These are phyloP conservation scores for Onygena corvina DNA, from an alignment of 2,329 filamentous ascomycete species.

Conservation along the genomic window DNA sequence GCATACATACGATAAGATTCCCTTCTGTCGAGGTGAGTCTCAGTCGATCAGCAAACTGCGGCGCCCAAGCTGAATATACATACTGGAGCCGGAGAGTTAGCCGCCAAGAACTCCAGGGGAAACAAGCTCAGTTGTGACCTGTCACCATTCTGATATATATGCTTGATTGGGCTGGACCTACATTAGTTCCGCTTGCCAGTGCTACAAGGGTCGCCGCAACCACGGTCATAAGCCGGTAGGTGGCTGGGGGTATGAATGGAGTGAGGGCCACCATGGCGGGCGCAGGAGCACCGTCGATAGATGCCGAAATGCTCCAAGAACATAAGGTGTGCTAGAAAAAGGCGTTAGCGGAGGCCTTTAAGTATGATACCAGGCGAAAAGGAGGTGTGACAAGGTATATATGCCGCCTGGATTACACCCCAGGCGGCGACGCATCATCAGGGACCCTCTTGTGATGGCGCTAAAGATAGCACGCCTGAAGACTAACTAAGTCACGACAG, in stretches of 20 bases:
- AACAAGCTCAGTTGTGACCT: constrained; percentile 9
- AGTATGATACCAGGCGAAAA: neutral
- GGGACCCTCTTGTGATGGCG: constrained; percentile 1
- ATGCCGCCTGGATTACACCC: neutral
- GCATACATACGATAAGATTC: constrained; percentile 64
- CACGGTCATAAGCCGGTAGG: constrained; percentile 65
- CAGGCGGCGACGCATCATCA: neutral
- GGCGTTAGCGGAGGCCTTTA: neutral
- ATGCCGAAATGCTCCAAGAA: neutral
- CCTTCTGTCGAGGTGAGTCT: constrained; percentile 82
- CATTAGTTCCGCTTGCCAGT: constrained; percentile 85
- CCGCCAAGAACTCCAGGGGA: constrained; percentile 6
- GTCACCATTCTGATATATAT: neutral
- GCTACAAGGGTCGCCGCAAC: constrained; percentile 73
- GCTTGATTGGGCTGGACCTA: constrained; percentile 34
- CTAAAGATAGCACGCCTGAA: constrained; percentile 2
- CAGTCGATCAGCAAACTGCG: constrained; percentile 80
- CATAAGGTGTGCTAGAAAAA: neutral
- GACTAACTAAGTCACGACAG: too few relatives aligned
- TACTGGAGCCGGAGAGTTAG: constrained; percentile 48
- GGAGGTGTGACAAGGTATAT: neutral
- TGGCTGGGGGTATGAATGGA: neutral
- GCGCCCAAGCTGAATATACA: constrained; percentile 95
- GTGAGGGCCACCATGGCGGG: neutral
- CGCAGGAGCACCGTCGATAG: neutral